Evolutionary conservation across 2,329 filamentous ascomycete species (phyloP), one percentile per base, ranked within the genome.

Genomic region (Clonostachys sp.): DNA sequence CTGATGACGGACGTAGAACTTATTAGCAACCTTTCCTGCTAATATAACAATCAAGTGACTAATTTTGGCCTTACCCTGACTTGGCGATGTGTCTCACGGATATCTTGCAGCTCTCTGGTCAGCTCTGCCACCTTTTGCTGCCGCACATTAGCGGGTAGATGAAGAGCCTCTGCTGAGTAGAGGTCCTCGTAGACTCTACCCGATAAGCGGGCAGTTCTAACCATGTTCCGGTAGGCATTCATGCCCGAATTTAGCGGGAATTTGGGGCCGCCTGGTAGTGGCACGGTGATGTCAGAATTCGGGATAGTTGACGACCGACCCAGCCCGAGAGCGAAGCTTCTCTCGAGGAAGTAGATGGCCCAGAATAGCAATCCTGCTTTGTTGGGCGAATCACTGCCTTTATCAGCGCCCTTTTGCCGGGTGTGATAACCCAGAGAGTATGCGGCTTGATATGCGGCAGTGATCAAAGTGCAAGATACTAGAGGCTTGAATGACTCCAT

Each of bases 291-390:
- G 17, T 62, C 57, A n/a, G 42, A 48, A 7, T 61, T 58, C 12
- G 58, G 53, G 9, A 62, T 55, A 1, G 51, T 57, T 0, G 57
- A 58, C 3, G 58, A 51, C 1, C 58, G 53, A 0, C 58, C 59
- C 3, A 62, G 48, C 6, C 58, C 54, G 10, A 62, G 48, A 1
- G 55, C 51, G 3, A 61, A 47, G 1, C 47, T 49, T 38, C 60
- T 60, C n/a, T 62, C 60, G 3, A 50, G 46, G 5, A 48, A 45
- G 40, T 61, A 62, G 3, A 59, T 50, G 6, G 50, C 45, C 60
- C 59, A 61, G 34, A 62, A 62, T 1, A 61, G 47, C 13, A 48
- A 42, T 3, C 42, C 45, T 18, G 13, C 13, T 5, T 20, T 42
- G 20, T 42, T 42, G 20, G 41, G 41, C 14, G 17, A n/a, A 18